A percentile compares a stretch with the other conserved stretches of the same genome.
These are phyloP conservation scores for Albatrellus ellisii DNA, from an alignment of 768 basidiomycete genomes.

Conservation along the genomic window DNA sequence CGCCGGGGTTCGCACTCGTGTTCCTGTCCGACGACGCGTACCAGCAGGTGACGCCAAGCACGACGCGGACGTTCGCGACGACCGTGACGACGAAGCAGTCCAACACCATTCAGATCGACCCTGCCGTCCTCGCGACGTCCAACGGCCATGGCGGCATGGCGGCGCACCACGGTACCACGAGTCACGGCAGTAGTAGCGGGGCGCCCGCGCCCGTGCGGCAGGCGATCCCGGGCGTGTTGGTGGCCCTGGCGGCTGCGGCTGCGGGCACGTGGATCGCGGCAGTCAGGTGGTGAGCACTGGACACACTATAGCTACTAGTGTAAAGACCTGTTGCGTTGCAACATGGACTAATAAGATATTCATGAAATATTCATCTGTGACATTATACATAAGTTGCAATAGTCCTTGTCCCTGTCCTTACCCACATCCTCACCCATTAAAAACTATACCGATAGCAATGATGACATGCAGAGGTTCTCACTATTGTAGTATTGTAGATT, in stretches of 20 bases:
- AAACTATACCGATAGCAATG: too few species aligned
- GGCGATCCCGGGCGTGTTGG: constrained; percentile 3
- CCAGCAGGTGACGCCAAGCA: constrained; percentile 21
- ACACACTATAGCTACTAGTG: too few species aligned
- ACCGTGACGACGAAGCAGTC: too few species aligned
- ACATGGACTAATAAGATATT: too few species aligned
- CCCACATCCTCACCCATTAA: too few species aligned
- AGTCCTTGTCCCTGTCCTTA: too few species aligned
- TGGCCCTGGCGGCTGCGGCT: not conserved
- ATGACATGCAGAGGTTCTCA: too few species aligned
- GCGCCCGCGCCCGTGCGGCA: not conserved
- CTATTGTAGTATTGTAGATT: too few species aligned
- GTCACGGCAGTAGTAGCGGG: not conserved
- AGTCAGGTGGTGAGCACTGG: not conserved
- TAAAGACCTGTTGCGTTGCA: too few species aligned
- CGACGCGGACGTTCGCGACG: constrained; percentile 38
- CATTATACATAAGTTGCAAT: too few species aligned
- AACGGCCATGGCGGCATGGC: not conserved
- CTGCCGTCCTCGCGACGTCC: not conserved
- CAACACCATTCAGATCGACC: too few species aligned
- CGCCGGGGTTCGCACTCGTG: constrained; percentile 64
- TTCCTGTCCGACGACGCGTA: constrained; percentile 40
- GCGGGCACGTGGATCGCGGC: not conserved
- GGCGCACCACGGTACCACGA: not conserved
- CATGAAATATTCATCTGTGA: too few species aligned